phyloP scores from a whole-genome alignment of 768 basidiomycete species.

The Kwoniella heveanensis region DNA sequence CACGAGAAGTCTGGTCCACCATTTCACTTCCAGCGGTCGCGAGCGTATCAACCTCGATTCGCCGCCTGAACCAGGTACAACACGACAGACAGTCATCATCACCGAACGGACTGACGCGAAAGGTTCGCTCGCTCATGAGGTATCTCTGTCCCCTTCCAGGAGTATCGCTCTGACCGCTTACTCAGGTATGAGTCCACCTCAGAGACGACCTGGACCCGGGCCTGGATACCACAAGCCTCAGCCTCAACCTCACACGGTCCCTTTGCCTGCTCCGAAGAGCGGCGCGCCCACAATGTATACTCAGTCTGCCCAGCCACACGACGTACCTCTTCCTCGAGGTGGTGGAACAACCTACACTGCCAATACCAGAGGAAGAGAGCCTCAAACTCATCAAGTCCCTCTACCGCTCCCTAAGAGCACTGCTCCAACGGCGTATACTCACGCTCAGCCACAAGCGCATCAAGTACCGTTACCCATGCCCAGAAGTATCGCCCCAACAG shows the following conservation, averaged over 20 bases:
- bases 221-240: background rate
- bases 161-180: conserved; percentile 18
- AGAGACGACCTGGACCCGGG: background rate
- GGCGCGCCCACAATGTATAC: conserved; percentile 4
- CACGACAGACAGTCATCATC: conserved; percentile 29
- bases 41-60: conserved; percentile 10
- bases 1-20: background rate
- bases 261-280: background rate
- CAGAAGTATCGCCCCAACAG: conserved; percentile 10
- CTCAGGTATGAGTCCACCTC: conserved; percentile 11
- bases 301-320: background rate
- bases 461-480: conserved; percentile 17
- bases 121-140: conserved; percentile 23
- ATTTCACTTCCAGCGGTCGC: background rate
- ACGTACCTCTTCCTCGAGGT: background rate
- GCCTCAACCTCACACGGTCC: conserved; percentile 1
- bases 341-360: background rate
- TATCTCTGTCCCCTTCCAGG: conserved; percentile 16
- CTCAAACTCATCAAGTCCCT: background rate
- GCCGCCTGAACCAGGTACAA: conserved; percentile 24
- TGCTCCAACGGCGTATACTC: conserved; percentile 7
- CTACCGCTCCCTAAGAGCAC: conserved; percentile 2
- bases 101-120: conserved; percentile 17
- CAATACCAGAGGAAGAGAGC: background rate
- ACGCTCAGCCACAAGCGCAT: background rate